Evolutionary conservation across 208 protist genomes (phyloP).

Genomic region (Acanthamoeba sp.): DNA sequence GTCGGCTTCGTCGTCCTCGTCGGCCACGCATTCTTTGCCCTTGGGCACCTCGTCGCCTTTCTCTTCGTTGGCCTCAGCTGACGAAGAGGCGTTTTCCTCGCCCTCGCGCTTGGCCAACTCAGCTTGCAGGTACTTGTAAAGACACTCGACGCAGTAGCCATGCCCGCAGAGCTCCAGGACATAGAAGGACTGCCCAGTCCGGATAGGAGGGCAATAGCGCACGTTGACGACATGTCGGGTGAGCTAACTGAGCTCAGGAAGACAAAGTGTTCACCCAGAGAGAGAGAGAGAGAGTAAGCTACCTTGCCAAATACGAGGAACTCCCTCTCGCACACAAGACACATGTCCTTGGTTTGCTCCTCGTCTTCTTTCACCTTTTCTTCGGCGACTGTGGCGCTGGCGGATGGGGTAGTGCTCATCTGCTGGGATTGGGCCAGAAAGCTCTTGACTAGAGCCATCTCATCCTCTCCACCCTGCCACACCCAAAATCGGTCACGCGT

Average conservation of each 20-base stretch:
- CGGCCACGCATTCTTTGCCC: neutral
- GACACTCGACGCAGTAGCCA: conserved; percentile 60
- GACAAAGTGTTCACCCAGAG: neutral
- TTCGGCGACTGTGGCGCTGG: neutral
- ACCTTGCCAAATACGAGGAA: neutral
- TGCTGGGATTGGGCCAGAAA: neutral
- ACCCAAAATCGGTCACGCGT: neutral
- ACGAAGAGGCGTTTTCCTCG: neutral
- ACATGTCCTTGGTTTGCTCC: neutral
- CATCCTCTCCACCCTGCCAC: neutral
- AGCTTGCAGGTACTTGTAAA: neutral
- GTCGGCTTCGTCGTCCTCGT: neutral
- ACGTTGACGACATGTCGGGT: neutral
- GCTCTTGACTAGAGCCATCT: conserved; percentile 45
- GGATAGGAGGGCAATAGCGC: neutral
- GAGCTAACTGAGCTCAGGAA: neutral
- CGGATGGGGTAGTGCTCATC: neutral
- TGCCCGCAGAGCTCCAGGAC: conserved; percentile 37
- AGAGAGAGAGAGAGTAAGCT: neutral
- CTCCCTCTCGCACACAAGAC: conserved; percentile 41
- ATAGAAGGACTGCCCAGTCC: neutral
- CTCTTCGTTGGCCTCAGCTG: neutral
- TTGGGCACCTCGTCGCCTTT: neutral
- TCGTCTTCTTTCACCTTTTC: neutral
- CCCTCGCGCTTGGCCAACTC: neutral